Conservation (phyloP, 2,329 filamentous ascomycete species). For the Talaromyces sp. region DNA sequence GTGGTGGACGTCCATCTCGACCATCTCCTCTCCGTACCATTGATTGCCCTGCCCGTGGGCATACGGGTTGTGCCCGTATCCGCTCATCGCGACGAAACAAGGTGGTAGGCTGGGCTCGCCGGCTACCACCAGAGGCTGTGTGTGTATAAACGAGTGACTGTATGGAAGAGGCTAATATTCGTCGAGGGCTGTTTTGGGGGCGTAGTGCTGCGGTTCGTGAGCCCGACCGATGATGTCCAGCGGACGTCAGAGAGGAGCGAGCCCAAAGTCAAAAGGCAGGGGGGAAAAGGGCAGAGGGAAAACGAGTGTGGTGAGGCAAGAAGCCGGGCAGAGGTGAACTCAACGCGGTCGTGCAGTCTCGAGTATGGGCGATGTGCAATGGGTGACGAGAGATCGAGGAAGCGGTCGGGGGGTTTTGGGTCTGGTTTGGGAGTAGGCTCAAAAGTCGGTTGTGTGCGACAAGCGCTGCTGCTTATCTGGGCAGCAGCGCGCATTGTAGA, state of each 20-base stretch:
- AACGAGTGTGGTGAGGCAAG: not conserved
- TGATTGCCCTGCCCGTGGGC: conserved; percentile 9
- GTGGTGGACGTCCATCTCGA: conserved; percentile 18
- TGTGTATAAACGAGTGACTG: not conserved
- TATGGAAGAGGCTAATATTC: not conserved
- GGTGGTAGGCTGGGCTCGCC: not conserved
- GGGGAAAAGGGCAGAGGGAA: not conserved
- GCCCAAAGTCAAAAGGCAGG: not conserved
- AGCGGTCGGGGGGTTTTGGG: not conserved
- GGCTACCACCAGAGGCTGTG: not conserved
- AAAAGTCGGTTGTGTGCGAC: too few species aligned
- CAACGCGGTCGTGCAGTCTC: not conserved
- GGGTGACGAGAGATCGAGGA: not conserved
- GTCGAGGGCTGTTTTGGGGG: not conserved
- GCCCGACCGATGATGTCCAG: not conserved
- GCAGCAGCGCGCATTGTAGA: not conserved
- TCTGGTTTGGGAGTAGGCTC: too few species aligned
- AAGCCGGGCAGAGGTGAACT: not conserved
- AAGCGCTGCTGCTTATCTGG: not conserved
- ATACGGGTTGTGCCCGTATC: conserved; percentile 6
- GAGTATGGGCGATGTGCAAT: not conserved
- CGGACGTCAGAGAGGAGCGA: not conserved
- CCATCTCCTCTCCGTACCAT: conserved; percentile 22
- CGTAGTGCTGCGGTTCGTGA: not conserved
- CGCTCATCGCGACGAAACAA: conserved; percentile 11